Percentiles rank a stretch among this genome's conserved stretches.
These are phyloP conservation scores for Fusarium keratoplasticum DNA, from an alignment of 2,329 filamentous ascomycete species.

Conservation along the genomic window DNA sequence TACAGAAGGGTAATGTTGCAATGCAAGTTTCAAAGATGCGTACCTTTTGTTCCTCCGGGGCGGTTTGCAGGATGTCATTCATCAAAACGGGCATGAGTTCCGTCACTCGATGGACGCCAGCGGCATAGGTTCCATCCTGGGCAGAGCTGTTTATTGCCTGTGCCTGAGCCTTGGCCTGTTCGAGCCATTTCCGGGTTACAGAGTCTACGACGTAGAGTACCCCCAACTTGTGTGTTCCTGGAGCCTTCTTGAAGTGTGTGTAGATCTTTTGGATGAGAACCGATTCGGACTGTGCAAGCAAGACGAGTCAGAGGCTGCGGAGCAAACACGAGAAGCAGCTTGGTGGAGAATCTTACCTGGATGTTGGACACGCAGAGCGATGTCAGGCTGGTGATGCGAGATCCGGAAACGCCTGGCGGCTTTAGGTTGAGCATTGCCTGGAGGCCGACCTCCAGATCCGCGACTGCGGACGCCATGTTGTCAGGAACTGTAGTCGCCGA, in stretches of 20 bases:
- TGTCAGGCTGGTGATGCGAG: constrained; percentile 90
- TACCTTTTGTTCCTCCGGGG: constrained; percentile 97
- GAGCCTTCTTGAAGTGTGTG: constrained; percentile 96
- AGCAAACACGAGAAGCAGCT: not conserved
- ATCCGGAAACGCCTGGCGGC: constrained; percentile 92
- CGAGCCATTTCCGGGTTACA: constrained; percentile 98
- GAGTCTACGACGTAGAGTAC: constrained; percentile 99
- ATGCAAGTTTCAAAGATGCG: constrained; percentile 58
- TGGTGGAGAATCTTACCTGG: constrained; percentile 70
- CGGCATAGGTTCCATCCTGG: constrained; percentile 91
- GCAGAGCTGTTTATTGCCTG: constrained; percentile 85
- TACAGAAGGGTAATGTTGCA: constrained; percentile 37
- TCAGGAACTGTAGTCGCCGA: constrained; percentile 18
- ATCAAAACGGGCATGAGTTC: constrained; percentile 94
- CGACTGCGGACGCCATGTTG: constrained; percentile 83
- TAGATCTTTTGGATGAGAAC: constrained; percentile 96
- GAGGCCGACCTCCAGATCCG: constrained; percentile 89
- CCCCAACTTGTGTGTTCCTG: constrained; percentile 95
- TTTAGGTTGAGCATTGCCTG: constrained; percentile 93
- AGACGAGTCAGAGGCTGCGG: constrained; percentile 33
- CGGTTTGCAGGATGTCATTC: constrained; percentile 91
- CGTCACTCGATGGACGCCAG: constrained; percentile 95
- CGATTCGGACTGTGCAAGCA: constrained; percentile 80
- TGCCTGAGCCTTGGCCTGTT: constrained; percentile 88
- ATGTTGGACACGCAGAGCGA: constrained; percentile 88